Conservation (phyloP, 768 basidiomycete species). For the Mycena floridula region DNA sequence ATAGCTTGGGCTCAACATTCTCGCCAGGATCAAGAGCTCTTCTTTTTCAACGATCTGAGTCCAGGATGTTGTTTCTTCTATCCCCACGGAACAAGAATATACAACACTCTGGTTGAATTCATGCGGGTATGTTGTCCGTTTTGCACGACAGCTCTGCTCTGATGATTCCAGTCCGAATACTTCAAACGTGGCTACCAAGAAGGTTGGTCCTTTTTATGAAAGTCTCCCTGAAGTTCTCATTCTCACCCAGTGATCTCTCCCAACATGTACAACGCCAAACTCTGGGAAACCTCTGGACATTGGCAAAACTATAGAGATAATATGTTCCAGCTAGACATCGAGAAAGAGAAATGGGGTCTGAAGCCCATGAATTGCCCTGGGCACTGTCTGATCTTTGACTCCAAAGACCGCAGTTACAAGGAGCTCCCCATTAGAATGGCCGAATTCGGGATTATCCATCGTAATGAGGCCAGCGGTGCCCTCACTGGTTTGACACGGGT, state of each 20-base stretch:
- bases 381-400: constrained; percentile 94
- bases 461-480: constrained; percentile 95
- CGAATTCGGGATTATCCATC: constrained; percentile 95
- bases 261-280: constrained; percentile 93
- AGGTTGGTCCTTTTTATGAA: constrained; percentile 36
- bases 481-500: constrained; percentile 91
- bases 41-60: constrained; percentile 96
- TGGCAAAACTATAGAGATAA: constrained; percentile 98
- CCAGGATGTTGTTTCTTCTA: constrained; percentile 97
- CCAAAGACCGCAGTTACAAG: constrained; percentile 87
- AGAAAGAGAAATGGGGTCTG: constrained; percentile 93
- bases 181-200: constrained; percentile 95
- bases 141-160: constrained; percentile 7
- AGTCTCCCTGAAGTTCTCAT: not conserved
- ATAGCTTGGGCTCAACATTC: constrained; percentile 5
- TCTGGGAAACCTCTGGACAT: constrained; percentile 98
- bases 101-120: constrained; percentile 87
- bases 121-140: constrained; percentile 63
- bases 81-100: constrained; percentile 94
- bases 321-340: constrained; percentile 93
- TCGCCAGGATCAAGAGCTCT: constrained; percentile 85
- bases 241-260: constrained; percentile 78
- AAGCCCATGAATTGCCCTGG: constrained; percentile 99
- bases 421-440: constrained; percentile 97
- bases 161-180: constrained; percentile 66